Base-by-base conservation (phyloP, 306 rosid genomes). In the Fragaria vesca region DNA sequence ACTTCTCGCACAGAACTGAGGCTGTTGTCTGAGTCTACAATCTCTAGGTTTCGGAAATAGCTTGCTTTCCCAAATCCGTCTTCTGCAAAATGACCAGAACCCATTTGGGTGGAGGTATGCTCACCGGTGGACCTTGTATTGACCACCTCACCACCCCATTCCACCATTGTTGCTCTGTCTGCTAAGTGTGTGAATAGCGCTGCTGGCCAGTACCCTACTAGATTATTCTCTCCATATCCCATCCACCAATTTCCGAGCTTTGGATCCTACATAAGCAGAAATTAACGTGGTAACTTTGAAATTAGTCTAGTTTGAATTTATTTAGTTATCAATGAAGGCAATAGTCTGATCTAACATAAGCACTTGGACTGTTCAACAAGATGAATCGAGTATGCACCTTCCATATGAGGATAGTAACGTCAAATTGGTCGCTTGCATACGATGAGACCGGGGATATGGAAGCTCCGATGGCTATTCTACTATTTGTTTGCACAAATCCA, bases 61-160 rank as follows among this genome's bases (percentile, higher is more conserved):
- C 99, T 93, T 20, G 99, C 97, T 85, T 88, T 89, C 10, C 94
- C 96, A 6, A 95, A 95, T 1, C 99, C 99, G 18, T 95, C 97
- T 0, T 70, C 86, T 0, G 99, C 87, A 2, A 95, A 95, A 69
- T 76, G 91, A 1, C 99, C 99, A 0, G 99, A 95, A 0, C 97
- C 97, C 99, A 95, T 95, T 75, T 95, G 93, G 15, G 97, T 95
- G 40, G 94, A 81, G 10, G 99, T 95, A 90, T 95, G 99, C 40
- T 79, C 78, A 1, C 94, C 94, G 18, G 78, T 81, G 57, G 91
- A 76, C 16, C 91, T 82, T 0, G 97, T 58, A 81, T 95, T 93
- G 20, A 95, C 99, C 75, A 95, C 90, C 80, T 95, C 99, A 2
- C 99, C 97, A 1, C 99, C 99, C 99, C 99, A 95, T 30, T 95